Conservation (phyloP, 306 rosid species). For the Arachis hypogaea region DNA sequence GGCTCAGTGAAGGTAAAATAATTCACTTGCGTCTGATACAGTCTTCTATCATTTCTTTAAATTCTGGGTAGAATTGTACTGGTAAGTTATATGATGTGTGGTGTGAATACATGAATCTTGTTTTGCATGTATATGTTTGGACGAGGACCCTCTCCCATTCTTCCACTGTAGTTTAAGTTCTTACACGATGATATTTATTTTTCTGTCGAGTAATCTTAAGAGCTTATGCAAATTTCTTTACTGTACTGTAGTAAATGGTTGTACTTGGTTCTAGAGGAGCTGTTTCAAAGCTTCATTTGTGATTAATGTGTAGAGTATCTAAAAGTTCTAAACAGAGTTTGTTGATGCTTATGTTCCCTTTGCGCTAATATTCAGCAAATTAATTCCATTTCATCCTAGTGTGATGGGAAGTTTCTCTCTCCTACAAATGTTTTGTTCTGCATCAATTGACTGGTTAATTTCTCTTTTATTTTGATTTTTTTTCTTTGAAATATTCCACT, state of each 20-base stretch:
- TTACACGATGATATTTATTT: neutral
- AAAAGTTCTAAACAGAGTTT: neutral
- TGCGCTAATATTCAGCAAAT: slow-evolving; percentile 1
- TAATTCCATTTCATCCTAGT: neutral
- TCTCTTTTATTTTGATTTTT: neutral
- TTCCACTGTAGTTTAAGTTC: slow-evolving; percentile 7
- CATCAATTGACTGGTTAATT: slow-evolving; percentile 15
- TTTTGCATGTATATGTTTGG: neutral
- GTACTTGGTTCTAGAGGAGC: slow-evolving; percentile 10
- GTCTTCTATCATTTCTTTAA: slow-evolving; percentile 10
- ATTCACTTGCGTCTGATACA: slow-evolving; percentile 28
- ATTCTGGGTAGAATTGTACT: slow-evolving; percentile 27
- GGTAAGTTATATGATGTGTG: slow-evolving; percentile 1
- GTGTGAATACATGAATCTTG: neutral
- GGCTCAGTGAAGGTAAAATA: slow-evolving; percentile 91
- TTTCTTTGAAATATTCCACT: neutral
- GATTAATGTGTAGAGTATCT: slow-evolving; percentile 19
- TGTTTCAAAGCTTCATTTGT: slow-evolving; percentile 24
- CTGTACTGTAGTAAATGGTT: neutral
- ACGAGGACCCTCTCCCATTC: neutral
- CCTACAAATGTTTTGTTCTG: slow-evolving; percentile 11
- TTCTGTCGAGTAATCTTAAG: neutral
- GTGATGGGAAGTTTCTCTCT: slow-evolving; percentile 17
- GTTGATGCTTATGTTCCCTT: slow-evolving; percentile 12
- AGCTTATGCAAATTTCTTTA: slow-evolving; percentile 4